phyloP scores from a whole-genome alignment of 495 filamentous ascomycete species.

The Pyrenula aspistea region DNA sequence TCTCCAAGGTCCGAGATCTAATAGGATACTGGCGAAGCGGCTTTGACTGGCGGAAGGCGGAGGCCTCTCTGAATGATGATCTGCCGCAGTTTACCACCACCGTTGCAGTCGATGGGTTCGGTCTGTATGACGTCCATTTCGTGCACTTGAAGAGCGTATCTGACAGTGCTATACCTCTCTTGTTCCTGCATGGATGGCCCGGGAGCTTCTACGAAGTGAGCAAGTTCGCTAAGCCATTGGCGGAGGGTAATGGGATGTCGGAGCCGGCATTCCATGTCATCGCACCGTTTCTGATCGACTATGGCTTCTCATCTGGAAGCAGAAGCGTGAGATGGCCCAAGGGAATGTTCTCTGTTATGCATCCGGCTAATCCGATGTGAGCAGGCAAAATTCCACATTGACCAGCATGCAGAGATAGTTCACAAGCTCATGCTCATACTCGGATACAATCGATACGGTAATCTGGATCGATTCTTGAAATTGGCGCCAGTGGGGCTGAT shows the following conservation, averaged over 20 bases:
- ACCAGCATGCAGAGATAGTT: slow-evolving; percentile 49
- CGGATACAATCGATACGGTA: slow-evolving; percentile 52
- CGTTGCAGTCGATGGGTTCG: slow-evolving; percentile 30
- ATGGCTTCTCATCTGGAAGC: slow-evolving; percentile 24
- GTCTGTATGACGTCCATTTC: slow-evolving; percentile 15
- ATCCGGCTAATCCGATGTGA: no score
- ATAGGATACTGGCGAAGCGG: slow-evolving; percentile 23
- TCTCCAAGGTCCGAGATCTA: slow-evolving; percentile 24
- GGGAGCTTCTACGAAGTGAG: slow-evolving; percentile 27
- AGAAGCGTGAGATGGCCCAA: slow-evolving; percentile 8
- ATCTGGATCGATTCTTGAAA: background rate
- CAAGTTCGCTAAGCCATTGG: slow-evolving; percentile 21
- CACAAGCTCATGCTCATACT: slow-evolving; percentile 58
- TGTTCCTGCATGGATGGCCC: slow-evolving; percentile 35
- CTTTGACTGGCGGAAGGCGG: slow-evolving; percentile 30
- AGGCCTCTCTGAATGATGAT: slow-evolving; percentile 23
- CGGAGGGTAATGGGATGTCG: slow-evolving; percentile 5
- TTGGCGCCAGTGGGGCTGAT: background rate
- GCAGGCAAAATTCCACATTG: slow-evolving; percentile 39
- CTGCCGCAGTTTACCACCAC: slow-evolving; percentile 28
- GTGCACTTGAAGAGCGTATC: slow-evolving; percentile 11
- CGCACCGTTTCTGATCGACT: slow-evolving; percentile 31
- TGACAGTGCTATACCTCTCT: slow-evolving; percentile 23
- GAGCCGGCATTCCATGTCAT: slow-evolving; percentile 30
- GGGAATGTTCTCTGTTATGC: no score